These are phyloP conservation scores for Rhizopus stolonifer DNA, from an alignment of 371 early-diverging fungal species.

Conservation along the genomic window DNA sequence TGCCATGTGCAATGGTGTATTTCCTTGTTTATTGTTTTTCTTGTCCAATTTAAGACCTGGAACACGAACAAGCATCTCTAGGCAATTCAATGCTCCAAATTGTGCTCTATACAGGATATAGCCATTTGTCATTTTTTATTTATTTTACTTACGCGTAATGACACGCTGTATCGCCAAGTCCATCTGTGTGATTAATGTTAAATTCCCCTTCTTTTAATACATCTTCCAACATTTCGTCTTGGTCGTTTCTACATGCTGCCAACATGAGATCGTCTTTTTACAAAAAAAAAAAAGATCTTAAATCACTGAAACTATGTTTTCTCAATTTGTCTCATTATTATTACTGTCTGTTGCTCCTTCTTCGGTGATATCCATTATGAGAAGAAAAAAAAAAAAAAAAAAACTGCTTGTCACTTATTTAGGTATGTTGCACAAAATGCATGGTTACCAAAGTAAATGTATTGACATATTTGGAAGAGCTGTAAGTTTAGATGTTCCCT, in stretches of 20 bases:
- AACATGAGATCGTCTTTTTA: conserved; percentile 54
- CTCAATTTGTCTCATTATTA: not conserved
- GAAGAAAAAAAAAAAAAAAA: no score
- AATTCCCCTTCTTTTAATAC: conserved; percentile 41
- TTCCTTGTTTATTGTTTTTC: conserved; percentile 48
- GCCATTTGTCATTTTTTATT: not conserved
- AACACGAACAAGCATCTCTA: conserved; percentile 50
- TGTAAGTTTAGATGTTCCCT: no score
- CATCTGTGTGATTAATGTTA: conserved; percentile 60
- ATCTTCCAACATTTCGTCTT: conserved; percentile 53
- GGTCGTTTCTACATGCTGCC: conserved; percentile 63
- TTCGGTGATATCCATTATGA: not conserved
- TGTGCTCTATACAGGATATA: conserved; percentile 44
- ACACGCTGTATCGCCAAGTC: conserved; percentile 59
- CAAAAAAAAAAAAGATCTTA: not conserved
- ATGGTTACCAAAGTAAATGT: no score
- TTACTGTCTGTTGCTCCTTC: conserved; percentile 20
- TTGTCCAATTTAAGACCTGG: conserved; percentile 52
- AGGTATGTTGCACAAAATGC: no score
- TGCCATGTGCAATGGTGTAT: conserved; percentile 70
- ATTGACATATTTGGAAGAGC: no score
- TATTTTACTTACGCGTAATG: conserved; percentile 58
- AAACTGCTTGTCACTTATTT: no score
- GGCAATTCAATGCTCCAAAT: conserved; percentile 56
- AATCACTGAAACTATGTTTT: not conserved